Evolutionary conservation across 1,284 basidiomycete species (phyloP).

Genomic region (Cerioporus squamosus): DNA sequence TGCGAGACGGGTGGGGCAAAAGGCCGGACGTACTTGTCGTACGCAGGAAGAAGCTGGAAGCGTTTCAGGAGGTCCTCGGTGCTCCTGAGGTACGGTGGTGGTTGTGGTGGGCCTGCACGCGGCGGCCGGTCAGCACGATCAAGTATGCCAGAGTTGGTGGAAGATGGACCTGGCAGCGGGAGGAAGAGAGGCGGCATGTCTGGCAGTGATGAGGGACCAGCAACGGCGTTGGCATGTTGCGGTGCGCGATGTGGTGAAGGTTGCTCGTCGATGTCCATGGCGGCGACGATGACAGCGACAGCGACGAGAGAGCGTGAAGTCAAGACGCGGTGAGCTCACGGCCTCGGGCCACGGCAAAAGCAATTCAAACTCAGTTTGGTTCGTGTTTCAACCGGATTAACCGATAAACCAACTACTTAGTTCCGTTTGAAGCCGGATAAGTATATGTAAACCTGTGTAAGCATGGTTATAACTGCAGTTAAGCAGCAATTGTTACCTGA

Average conservation of each 20-base stretch:
- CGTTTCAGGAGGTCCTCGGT: conserved; percentile 76
- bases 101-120: conserved; percentile 46
- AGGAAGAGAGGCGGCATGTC: conserved; percentile 35
- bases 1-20: conserved; percentile 38
- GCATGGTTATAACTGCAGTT: background rate
- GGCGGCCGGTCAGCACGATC: conserved; percentile 21
- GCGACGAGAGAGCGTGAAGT: conserved; percentile 19
- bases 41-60: conserved; percentile 68
- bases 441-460: background rate
- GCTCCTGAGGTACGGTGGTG: conserved; percentile 58
- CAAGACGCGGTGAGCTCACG: conserved; percentile 22
- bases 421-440: background rate
- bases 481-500: background rate
- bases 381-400: background rate
- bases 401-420: too few relatives aligned
- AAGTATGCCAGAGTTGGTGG: background rate
- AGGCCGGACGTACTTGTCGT: conserved; percentile 76
- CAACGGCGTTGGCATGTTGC: conserved; percentile 37
- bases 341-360: conserved; percentile 16
- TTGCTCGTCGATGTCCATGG: conserved; percentile 34
- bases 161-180: conserved; percentile 36
- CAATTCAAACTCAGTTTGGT: conserved; percentile 21
- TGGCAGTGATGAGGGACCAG: conserved; percentile 37
- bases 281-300: conserved; percentile 29
- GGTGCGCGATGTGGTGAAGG: conserved; percentile 17